phyloP scores from a whole-genome alignment of 169 alveolate species.

The Cryptosporidium sp. region DNA sequence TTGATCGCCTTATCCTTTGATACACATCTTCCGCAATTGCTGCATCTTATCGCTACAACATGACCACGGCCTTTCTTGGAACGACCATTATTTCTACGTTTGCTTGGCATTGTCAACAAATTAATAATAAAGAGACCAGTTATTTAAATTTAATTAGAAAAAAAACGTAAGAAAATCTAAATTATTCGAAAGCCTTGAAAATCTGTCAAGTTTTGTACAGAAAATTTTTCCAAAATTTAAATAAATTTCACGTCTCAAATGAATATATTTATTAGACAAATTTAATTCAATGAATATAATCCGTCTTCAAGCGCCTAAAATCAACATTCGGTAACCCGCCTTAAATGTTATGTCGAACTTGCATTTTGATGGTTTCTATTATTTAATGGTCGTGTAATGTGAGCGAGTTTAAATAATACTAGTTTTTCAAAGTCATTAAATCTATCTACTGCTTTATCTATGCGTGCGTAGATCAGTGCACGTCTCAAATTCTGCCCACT shows the following conservation, averaged over 20 bases:
- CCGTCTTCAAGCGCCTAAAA: slow-evolving; percentile 60
- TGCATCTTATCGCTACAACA: slow-evolving; percentile 95
- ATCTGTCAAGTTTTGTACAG: background rate
- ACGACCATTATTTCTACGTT: slow-evolving; percentile 99
- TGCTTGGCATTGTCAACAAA: slow-evolving; percentile 93
- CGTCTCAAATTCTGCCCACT: background rate
- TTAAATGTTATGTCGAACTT: background rate
- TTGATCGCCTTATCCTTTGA: slow-evolving; percentile 99
- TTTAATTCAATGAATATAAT: background rate
- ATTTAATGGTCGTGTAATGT: background rate
- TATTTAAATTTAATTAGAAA: background rate
- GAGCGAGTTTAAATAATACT: background rate
- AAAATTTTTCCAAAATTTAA: background rate
- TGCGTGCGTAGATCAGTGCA: background rate
- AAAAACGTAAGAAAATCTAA: background rate
- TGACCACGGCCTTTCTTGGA: slow-evolving; percentile 99
- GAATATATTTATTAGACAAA: background rate
- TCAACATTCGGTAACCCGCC: background rate
- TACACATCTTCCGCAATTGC: slow-evolving; percentile 98
- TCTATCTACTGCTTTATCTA: background rate
- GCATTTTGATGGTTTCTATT: background rate
- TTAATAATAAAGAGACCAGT: background rate
- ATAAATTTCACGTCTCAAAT: slow-evolving; percentile 18
- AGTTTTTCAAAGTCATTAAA: slow-evolving; percentile 6
- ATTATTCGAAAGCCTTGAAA: background rate